A percentile compares a stretch with the other conserved stretches of the same genome.
These are phyloP conservation scores for Dimocarpus longan DNA, from an alignment of 345 rosid species.

Conservation along the genomic window DNA sequence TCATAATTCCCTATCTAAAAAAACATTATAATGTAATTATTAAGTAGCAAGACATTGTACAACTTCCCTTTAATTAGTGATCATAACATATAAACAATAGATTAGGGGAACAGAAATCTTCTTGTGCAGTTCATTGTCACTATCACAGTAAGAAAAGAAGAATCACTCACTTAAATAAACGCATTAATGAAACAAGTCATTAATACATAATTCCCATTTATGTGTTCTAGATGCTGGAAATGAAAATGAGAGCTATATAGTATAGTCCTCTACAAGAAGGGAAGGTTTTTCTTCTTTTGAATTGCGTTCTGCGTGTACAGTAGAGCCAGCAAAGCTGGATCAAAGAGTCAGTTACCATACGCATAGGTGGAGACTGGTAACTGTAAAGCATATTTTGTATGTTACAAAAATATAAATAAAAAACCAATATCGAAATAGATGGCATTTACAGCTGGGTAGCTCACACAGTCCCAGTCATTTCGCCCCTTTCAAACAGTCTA, in stretches of 20 bases:
- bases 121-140: background rate
- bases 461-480: background rate
- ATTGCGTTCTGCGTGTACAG: background rate
- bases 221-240: slow-evolving; percentile 5
- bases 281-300: background rate
- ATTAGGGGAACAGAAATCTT: background rate
- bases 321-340: background rate
- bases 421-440: background rate
- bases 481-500: slow-evolving; percentile 12
- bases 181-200: background rate
- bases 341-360: background rate
- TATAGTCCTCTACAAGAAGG: background rate
- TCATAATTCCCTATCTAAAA: background rate
- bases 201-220: background rate
- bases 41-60: background rate
- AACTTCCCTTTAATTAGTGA: background rate
- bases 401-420: background rate
- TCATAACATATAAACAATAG: background rate
- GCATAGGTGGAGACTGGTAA: background rate
- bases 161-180: background rate
- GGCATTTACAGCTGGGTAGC: slow-evolving; percentile 18
- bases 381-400: background rate
- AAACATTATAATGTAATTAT: background rate
- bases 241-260: background rate
- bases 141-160: background rate